phyloP scores from a whole-genome alignment of 2,329 filamentous ascomycete genomes.

The Cadophora luteo-olivacea region DNA sequence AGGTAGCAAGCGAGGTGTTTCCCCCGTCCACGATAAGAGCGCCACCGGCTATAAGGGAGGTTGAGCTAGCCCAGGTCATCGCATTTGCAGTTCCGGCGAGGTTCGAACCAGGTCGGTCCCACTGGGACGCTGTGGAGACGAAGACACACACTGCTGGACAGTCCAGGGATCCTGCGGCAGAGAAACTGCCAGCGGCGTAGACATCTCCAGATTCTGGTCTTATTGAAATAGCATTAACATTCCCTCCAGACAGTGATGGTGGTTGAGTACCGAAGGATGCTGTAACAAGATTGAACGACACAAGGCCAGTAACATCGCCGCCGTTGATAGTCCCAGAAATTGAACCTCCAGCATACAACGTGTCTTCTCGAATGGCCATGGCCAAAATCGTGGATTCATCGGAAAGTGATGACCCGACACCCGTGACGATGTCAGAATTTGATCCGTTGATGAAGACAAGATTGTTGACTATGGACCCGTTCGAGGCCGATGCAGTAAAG shows the following conservation, averaged over 20 bases:
- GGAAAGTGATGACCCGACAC: constrained; percentile 71
- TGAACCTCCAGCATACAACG: constrained; percentile 82
- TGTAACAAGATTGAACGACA: constrained; percentile 77
- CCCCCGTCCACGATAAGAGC: constrained; percentile 73
- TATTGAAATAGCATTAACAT: constrained; percentile 78
- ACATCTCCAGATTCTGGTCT: constrained; percentile 75
- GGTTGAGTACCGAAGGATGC: constrained; percentile 74
- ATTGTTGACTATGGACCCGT: constrained; percentile 78
- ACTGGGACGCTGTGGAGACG: constrained; percentile 72
- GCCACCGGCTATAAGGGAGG: constrained; percentile 78
- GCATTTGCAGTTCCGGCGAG: constrained; percentile 73
- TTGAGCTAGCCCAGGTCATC: constrained; percentile 78
- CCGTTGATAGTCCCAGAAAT: constrained; percentile 74
- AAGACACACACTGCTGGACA: constrained; percentile 86
- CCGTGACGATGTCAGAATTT: constrained; percentile 69
- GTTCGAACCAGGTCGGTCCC: constrained; percentile 78
- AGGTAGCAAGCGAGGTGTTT: constrained; percentile 72
- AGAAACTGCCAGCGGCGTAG: constrained; percentile 86
- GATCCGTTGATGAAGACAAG: constrained; percentile 81
- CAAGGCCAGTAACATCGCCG: constrained; percentile 71
- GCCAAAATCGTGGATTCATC: constrained; percentile 77
- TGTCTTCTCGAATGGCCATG: constrained; percentile 69
- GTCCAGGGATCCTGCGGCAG: constrained; percentile 79
- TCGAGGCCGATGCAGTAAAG: constrained; percentile 73
- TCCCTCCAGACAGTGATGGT: constrained; percentile 72